Base-by-base conservation (phyloP, 495 filamentous ascomycete genomes). In the Pseudevernia furfuracea region DNA sequence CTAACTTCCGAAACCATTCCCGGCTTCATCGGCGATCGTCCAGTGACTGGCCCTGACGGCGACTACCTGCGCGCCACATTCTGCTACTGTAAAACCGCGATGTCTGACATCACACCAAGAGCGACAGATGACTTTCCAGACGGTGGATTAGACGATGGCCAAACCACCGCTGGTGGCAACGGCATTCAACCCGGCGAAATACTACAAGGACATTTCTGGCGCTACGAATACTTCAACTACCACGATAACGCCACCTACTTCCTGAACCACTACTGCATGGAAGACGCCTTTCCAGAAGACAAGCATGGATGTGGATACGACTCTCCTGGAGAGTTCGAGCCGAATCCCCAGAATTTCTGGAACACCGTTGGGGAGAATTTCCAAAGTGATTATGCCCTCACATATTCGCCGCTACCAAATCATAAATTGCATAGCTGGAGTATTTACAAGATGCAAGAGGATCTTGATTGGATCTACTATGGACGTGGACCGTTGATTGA, bases 201-300 rank as follows among this genome's bases (percentile, higher is more conserved):
- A 6, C 0, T 55, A 1, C 52, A 55, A 34, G 52, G 52, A 21
- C 52, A 34, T 21, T 55, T 9, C 52, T 34, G 30, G 52, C 52
- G 52, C 52, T 55, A 34, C 28, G 52, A 55, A 34, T 55, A 55
- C 30, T 55, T 19, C 52, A 55, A 55, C 30, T 55, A 34, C 52
- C 30, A 55, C 30, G 1, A 55, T 30, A 55, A 55, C 30, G 52
- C 52, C 17, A 55, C 52, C 14, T 55, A 55, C 30, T 55, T 21
- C 15, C 1, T 55, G 17, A 55, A 55, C 52, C 52, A 55, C 52
- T 55, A 55, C 52, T 55, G 52, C 52, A 55, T 55, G 52, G 52
- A 55, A 23, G 28, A 55, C 4, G 28, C 52, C 52, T 55, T 55
- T 21, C 52, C 52, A 0, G 14, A 23, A 12, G 52, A 55, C 30